Evolutionary conservation across 768 basidiomycete species (phyloP), one percentile per base, ranked within the genome.

Genomic region (Panellus pusillus): DNA sequence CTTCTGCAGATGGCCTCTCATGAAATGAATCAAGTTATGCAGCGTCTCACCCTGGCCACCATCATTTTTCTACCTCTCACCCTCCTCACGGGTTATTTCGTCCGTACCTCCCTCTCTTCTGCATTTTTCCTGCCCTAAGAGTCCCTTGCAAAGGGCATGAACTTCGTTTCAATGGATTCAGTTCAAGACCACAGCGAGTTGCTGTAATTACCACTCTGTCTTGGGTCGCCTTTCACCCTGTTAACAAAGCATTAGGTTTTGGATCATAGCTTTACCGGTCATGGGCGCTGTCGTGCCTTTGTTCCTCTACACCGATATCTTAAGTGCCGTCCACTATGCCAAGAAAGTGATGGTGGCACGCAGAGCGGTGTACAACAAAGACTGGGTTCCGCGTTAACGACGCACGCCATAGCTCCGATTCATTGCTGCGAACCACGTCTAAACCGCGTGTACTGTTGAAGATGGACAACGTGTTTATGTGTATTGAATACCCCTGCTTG

Each of bases 21-120:
- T 64, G 81, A 88, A 59, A 88, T 84, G 84, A 89, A 89, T 64
- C 75, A 84, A 65, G 81, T 84, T 44, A 89, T 90, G 86, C 78
- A 76, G 40, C 71, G 75, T 32, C 65, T 80, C n/a, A 79, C 78
- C 7, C 57, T 79, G 15, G 75, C 74, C 6, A 79, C 78, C 0
- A 75, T 80, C 55, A 72, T 77, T 60, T 80, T 76, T 69, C 63
- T 80, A 18, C 79, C 79, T 1, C 60, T 80, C 40, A 79, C 79
- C 3, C 60, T 79, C 18, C 70, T 79, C 40, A 79, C 79, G 5
- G 79, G 79, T 38, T 80, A 80, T 63, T 80, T 80, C 54, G 52
- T 58, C 44, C 15, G 46, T 24, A n/a, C 20, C 27, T 20, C n/a
- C 13, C 27, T 44, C 9, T 14, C 14, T 11, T 17, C 40, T 15